Evolutionary conservation across 805 yeast species (phyloP).

Genomic region (Blastobotrys peoriensis): DNA sequence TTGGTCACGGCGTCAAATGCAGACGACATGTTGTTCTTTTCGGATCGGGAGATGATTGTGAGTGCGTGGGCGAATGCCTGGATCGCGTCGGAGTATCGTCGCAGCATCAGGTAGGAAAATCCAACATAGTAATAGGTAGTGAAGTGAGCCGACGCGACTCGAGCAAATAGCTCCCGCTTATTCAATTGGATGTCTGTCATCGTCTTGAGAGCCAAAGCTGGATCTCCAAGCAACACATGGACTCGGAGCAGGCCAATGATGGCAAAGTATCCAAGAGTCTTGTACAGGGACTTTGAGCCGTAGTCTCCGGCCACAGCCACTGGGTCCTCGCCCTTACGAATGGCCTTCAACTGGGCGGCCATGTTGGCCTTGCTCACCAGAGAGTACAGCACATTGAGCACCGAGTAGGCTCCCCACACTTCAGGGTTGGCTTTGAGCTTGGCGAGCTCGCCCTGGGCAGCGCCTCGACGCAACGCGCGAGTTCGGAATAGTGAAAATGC

Average conservation of each 20-base stretch:
- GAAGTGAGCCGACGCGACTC: constrained; percentile 45
- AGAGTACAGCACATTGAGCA: constrained; percentile 44
- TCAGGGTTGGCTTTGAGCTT: constrained; percentile 36
- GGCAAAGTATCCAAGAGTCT: constrained; percentile 43
- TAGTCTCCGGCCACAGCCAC: constrained; percentile 37
- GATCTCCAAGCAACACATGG: constrained; percentile 46
- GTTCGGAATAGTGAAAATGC: constrained; percentile 39
- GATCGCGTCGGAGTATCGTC: constrained; percentile 46
- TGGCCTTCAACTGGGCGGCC: constrained; percentile 35
- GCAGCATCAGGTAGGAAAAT: constrained; percentile 45
- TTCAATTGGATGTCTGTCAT: constrained; percentile 43
- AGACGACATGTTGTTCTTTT: constrained; percentile 37
- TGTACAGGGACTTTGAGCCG: constrained; percentile 39
- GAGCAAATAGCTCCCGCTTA: constrained; percentile 42
- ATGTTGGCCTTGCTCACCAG: constrained; percentile 37
- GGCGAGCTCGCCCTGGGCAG: constrained; percentile 31
- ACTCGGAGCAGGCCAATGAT: constrained; percentile 45
- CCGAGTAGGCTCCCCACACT: constrained; percentile 43
- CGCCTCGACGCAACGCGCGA: constrained; percentile 30
- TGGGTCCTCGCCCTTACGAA: constrained; percentile 28
- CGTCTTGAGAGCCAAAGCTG: constrained; percentile 43
- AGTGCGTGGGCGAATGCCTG: constrained; percentile 43
- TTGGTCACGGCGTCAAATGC: constrained; percentile 44
- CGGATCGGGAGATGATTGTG: constrained; percentile 41
- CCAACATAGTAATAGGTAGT: constrained; percentile 48